phyloP scores from a whole-genome alignment of 768 basidiomycete genomes.

The Pleurotus salmoneostramineus region DNA sequence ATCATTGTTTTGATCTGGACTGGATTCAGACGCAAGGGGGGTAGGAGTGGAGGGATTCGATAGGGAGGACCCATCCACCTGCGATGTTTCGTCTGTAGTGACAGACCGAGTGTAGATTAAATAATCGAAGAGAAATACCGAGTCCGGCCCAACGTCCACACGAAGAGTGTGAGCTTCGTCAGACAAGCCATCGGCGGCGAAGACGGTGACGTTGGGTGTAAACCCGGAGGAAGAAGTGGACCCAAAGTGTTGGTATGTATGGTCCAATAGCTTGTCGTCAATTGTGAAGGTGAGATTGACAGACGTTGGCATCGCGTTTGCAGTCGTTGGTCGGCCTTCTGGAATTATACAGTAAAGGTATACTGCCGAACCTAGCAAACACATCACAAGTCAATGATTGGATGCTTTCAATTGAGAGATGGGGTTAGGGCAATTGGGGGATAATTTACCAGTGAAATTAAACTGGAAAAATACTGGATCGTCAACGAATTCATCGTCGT shows the following conservation, averaged over 20 bases:
- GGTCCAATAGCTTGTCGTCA: conserved; percentile 27
- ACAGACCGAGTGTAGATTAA: conserved; percentile 30
- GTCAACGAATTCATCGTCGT: conserved; percentile 25
- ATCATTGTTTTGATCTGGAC: not conserved
- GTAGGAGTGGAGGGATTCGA: not conserved
- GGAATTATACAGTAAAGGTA: conserved; percentile 42
- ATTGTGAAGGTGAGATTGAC: conserved; percentile 43
- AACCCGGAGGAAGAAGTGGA: conserved; percentile 22
- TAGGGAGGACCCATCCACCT: not conserved
- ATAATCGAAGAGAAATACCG: conserved; percentile 47
- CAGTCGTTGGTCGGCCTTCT: conserved; percentile 14
- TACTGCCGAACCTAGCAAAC: conserved; percentile 39
- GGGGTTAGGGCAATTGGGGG: not conserved
- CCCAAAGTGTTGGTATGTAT: conserved; percentile 24
- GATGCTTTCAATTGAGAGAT: not conserved
- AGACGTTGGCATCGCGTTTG: conserved; percentile 26
- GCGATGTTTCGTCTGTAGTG: not conserved
- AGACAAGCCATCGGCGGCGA: conserved; percentile 28
- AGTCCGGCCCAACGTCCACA: conserved; percentile 39
- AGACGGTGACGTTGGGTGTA: conserved; percentile 29
- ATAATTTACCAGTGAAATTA: conserved; percentile 38
- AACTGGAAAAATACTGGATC: conserved; percentile 30
- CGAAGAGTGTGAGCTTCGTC: conserved; percentile 36
- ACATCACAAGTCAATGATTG: not conserved
- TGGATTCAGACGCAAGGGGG: not conserved